A percentile compares a stretch with the other conserved stretches of the same genome.
These are phyloP conservation scores for Leccinum truebloodii DNA, from an alignment of 768 basidiomycete species.

Conservation along the genomic window DNA sequence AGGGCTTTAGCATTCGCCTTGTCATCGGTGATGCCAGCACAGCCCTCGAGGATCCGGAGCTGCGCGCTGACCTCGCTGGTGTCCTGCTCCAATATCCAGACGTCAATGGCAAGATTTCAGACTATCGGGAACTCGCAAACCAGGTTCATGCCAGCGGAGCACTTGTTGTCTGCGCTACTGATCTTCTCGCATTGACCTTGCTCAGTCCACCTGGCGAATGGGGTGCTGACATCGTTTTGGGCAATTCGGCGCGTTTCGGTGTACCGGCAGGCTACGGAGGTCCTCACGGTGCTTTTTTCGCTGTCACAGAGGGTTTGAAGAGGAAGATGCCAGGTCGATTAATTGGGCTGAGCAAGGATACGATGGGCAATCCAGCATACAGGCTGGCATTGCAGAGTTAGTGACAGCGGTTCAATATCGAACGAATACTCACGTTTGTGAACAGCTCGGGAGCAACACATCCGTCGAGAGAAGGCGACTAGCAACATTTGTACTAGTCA, in stretches of 20 bases:
- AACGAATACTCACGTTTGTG: constrained; percentile 10
- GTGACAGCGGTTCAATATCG: constrained; percentile 27
- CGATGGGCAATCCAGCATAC: constrained; percentile 84
- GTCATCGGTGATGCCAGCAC: constrained; percentile 61
- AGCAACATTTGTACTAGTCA: constrained; percentile 99
- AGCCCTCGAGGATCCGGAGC: constrained; percentile 50
- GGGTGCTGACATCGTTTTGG: constrained; percentile 95
- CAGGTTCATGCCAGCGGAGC: constrained; percentile 72
- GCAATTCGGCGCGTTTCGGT: constrained; percentile 95
- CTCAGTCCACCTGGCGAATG: constrained; percentile 97
- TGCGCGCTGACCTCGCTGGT: constrained; percentile 73
- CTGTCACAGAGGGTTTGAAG: constrained; percentile 88
- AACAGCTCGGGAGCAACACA: constrained; percentile 92
- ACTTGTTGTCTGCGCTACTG: constrained; percentile 87
- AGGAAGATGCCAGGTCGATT: constrained; percentile 97
- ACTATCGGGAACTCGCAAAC: constrained; percentile 66
- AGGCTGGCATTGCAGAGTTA: constrained; percentile 92
- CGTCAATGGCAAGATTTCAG: constrained; percentile 78
- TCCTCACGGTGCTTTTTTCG: constrained; percentile 97
- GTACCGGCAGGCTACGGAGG: constrained; percentile 98
- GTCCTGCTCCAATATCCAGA: constrained; percentile 94
- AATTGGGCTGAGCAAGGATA: constrained; percentile 87
- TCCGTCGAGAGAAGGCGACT: constrained; percentile 96
- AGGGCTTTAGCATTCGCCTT: constrained; percentile 90
- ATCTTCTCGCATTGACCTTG: constrained; percentile 89